These are phyloP conservation scores for Quercus aquifolioides DNA, from an alignment of 306 rosid genomes.

Conservation along the genomic window DNA sequence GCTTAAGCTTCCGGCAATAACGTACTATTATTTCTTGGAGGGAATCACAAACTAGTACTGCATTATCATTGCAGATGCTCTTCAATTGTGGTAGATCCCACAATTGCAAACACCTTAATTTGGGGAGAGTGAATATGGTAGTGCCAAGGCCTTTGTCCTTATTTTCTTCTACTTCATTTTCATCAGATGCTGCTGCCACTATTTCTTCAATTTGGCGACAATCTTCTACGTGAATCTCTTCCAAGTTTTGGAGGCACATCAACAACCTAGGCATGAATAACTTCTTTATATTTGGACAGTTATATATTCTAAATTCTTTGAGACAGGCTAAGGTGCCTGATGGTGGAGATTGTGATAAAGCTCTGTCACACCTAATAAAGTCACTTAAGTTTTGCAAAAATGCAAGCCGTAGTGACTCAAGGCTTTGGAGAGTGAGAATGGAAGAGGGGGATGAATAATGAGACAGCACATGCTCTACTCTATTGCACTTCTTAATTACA, in stretches of 20 bases:
- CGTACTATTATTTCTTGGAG: background rate
- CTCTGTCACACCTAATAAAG: background rate
- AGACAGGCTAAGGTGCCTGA: background rate
- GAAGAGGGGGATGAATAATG: background rate
- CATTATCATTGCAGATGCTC: background rate
- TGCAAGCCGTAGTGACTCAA: conserved; percentile 1
- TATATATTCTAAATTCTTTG: background rate
- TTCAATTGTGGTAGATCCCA: background rate
- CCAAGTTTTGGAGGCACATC: background rate
- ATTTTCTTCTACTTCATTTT: background rate
- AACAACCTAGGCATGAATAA: background rate
- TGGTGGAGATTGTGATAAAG: background rate
- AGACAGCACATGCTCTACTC: background rate
- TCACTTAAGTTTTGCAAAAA: background rate
- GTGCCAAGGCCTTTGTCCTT: background rate
- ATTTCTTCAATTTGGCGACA: background rate
- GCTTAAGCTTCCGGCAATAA: conserved; percentile 1
- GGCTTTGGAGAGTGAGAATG: background rate
- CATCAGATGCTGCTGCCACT: background rate
- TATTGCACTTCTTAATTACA: background rate
- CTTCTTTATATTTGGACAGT: conserved; percentile 8
- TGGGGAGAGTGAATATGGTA: background rate
- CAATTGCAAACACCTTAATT: background rate
- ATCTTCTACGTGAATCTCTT: background rate
- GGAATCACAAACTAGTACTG: conserved; percentile 1